Evolutionary conservation across 2,329 filamentous ascomycete genomes (phyloP), one percentile per base, ranked within the genome.

Genomic region (Colletotrichum zoysiae): DNA sequence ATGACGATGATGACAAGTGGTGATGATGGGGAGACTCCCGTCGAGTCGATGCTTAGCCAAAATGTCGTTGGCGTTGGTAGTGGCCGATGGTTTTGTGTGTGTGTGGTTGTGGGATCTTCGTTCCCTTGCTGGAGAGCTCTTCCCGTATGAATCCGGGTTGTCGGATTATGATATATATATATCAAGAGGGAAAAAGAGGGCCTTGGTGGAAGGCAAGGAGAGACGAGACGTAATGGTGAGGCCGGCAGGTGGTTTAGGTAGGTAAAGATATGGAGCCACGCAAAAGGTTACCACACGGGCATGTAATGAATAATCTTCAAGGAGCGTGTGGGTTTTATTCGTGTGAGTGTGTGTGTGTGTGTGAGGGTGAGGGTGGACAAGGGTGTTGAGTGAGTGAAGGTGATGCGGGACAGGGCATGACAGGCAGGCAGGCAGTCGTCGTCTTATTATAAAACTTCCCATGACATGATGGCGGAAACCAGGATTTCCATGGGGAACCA

Each of bases 371-470:
- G 18, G 20, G 44, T 11, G 58, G 58, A 68, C 69, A 68, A 30
- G 69, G 69, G 30, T 68, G 42, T 26, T 38, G 20, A 67, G 69
- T 63, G 50, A 59, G 53, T 68, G 65, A 48, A 18, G 51, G 58
- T 46, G 57, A 46, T 57, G 58, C 18, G 65, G 69, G 46, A 48
- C 42, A 63, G 68, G 64, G 68, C 55, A 66, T 33, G 14, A 35
- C 51, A 58, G 44, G 42, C 35, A 26, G 59, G 69, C 69, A 58
- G 69, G 69, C 69, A 68, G 55, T 48, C 8, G 69, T 68, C 69
- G 69, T 68, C 69, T 71, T 68, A 68, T 71, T 71, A 71, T 71
- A 71, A 71, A 68, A 71, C 69, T 55, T 55, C 48, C 58, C 58
- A 38, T 61, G 62, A 53, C 56, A 71, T 62, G 57, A 68, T 42